Base-by-base conservation (phyloP, 768 basidiomycete genomes). In the Kwoniella pini region DNA sequence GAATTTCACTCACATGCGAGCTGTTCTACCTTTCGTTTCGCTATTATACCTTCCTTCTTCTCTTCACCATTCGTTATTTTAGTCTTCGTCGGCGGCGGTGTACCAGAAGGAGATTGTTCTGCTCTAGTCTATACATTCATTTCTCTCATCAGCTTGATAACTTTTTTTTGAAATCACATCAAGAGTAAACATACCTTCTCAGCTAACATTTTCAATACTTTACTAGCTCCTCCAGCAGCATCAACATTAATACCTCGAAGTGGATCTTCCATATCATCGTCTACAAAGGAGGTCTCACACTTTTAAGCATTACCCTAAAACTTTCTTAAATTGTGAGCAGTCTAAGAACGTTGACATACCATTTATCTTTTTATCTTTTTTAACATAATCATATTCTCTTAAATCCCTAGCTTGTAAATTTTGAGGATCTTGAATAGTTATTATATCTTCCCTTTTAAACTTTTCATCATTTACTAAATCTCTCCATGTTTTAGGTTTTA, bases 401-500 rank as follows among this genome's bases (percentile, higher is more conserved):
- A 81, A 52, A 67, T 81, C 80, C 39, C 80, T 64, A 3, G 74
- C 62, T 3, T 65, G 64, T 3, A 80, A 64, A 58, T 81, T 80
- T 57, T 80, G 64, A 9, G 80, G 80, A 54, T 81, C 80, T 78
- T 98, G 95, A 26, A 99, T 81, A 6, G 92, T 97, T 64, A 98
- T 89, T 56, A 97, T 85, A 70, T 98, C 95, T 63, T 86, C 83
- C 76, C 89, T 90, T 77, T 89, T 89, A 79, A 94, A 93, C 13
- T 87, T 82, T 46, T 85, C 83, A 72, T 98, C 96, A 27, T 82
- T 85, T 9, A 98, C 81, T n/a, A 98, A 81, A 76, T 99, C 96
- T 66, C 82, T 83, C 61, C 89, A 88, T 27, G 70, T 74, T 50
- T 78, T 78, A 5, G 77, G 67, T 58, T 78, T 78, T 62, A 78